Evolutionary conservation across 2,329 filamentous ascomycete genomes (phyloP).

Genomic region (Periconia digitata): DNA sequence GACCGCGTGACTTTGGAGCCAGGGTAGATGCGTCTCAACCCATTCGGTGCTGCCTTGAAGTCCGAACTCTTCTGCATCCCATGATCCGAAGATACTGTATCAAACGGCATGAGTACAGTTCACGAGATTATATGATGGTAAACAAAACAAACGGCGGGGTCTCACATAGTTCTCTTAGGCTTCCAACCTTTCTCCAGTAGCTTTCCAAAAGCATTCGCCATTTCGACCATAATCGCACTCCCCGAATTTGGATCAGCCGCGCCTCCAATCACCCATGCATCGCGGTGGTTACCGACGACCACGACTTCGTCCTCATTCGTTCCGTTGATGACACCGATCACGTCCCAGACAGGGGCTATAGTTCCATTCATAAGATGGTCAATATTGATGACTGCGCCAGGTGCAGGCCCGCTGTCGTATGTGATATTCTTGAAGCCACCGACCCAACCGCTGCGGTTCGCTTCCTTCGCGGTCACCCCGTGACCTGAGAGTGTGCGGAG

Average conservation of each 20-base stretch:
- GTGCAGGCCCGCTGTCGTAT: conserved; percentile 45
- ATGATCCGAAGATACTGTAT: conserved; percentile 19
- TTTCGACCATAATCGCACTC: conserved; percentile 48
- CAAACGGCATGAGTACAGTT: neutral
- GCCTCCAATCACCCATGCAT: conserved; percentile 53
- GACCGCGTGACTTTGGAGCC: conserved; percentile 24
- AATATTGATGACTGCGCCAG: conserved; percentile 49
- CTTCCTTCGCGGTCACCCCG: conserved; percentile 30
- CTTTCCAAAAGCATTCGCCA: conserved; percentile 49
- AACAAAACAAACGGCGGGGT: neutral
- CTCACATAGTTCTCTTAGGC: conserved; percentile 45
- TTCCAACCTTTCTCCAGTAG: conserved; percentile 51
- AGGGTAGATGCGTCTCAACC: conserved; percentile 34
- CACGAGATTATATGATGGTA: neutral
- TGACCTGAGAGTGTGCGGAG: conserved; percentile 36
- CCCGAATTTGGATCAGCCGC: conserved; percentile 53
- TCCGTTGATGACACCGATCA: conserved; percentile 65
- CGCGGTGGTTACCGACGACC: conserved; percentile 52
- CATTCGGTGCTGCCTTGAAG: conserved; percentile 46
- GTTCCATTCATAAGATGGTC: conserved; percentile 74
- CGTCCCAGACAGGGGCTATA: conserved; percentile 77
- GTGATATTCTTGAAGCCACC: conserved; percentile 33
- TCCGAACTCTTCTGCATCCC: conserved; percentile 26
- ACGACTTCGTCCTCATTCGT: conserved; percentile 57
- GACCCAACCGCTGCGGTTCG: conserved; percentile 37